Conservation (phyloP, 2,329 filamentous ascomycete species). For the Cercospora citrullina region DNA sequence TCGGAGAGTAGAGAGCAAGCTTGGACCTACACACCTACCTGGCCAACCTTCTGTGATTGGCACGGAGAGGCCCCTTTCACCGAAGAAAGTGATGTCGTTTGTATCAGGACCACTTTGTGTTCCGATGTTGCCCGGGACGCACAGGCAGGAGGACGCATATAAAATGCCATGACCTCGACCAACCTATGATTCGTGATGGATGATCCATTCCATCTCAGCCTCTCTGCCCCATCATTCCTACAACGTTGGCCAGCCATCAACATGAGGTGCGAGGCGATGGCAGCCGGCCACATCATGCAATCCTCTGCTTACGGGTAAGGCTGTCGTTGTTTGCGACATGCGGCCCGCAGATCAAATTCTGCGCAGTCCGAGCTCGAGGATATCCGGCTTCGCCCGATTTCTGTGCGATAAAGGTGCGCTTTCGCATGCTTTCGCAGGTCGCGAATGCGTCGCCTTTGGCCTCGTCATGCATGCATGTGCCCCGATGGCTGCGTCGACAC, state of each 20-base stretch:
- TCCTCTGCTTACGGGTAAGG: slow-evolving; percentile 17
- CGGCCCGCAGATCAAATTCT: slow-evolving; percentile 23
- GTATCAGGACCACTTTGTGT: slow-evolving; percentile 16
- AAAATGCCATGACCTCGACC: slow-evolving; percentile 19
- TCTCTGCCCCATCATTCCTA: neutral
- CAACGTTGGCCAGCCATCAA: neutral
- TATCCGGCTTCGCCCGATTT: slow-evolving; percentile 22
- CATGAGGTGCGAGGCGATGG: neutral
- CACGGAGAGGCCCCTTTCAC: slow-evolving; percentile 19
- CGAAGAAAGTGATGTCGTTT: slow-evolving; percentile 23
- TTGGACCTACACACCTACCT: slow-evolving; percentile 27
- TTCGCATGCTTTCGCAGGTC: slow-evolving; percentile 1
- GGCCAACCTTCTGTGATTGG: slow-evolving; percentile 26
- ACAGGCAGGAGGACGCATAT: slow-evolving; percentile 19
- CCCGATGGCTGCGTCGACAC: slow-evolving; percentile 1
- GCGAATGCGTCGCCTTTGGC: neutral
- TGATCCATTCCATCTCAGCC: slow-evolving; percentile 6
- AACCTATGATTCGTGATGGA: neutral
- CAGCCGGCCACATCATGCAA: slow-evolving; percentile 7
- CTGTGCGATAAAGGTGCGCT: slow-evolving; percentile 3
- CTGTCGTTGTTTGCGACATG: slow-evolving; percentile 21
- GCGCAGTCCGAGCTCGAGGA: slow-evolving; percentile 21
- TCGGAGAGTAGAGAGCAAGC: slow-evolving; percentile 27
- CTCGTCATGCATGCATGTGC: neutral
- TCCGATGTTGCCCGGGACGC: slow-evolving; percentile 22